Base-by-base conservation (phyloP, 441 rosid genomes). In the Daphne laureola region DNA sequence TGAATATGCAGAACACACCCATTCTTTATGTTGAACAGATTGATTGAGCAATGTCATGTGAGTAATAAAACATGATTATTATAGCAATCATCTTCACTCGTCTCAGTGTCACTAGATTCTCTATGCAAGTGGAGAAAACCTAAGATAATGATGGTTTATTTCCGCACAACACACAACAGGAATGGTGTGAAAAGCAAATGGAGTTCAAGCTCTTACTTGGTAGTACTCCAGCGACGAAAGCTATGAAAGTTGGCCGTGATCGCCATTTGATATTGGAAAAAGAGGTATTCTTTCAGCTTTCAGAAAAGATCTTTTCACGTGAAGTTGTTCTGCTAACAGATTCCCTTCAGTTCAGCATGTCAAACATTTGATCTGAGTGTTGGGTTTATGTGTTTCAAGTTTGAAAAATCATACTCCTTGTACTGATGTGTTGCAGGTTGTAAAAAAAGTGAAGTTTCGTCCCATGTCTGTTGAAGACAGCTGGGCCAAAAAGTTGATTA, bases 151-250 rank as follows among this genome's bases (percentile, higher is more conserved):
- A 31, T 31, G 38, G 8, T 31, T 31, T 31, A 31, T 31, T 31
- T 5, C 38, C 38, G 6, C 38, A 31, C 38, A 31, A 31, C 1
- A 31, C 2, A 21, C n/a, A n/a, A 49, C 59, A 90, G 94, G 96
- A 90, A 70, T 90, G 97, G 97, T 90, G 97, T 55, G 91, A 85
- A 63, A 90, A 84, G 62, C 78, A 80, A 69, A 78, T 75, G 87
- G 89, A 90, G 77, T 75, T 66, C 70, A 41, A 4, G 61, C 83
- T 90, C 51, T 67, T 49, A 26, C 53, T 53, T 23, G 79, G 82
- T 16, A 62, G 59, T 64, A 72, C 55, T 47, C 73, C 55, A 67
- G 64, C 53, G 3, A 87, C 14, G 17, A 69, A 76, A 67, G 91
- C 93, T 35, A 90, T 87, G 94, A 83, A 73, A 77, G 77, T 72